phyloP scores from a whole-genome alignment of 1,139 yeast species.

The Hansenula anomala region DNA sequence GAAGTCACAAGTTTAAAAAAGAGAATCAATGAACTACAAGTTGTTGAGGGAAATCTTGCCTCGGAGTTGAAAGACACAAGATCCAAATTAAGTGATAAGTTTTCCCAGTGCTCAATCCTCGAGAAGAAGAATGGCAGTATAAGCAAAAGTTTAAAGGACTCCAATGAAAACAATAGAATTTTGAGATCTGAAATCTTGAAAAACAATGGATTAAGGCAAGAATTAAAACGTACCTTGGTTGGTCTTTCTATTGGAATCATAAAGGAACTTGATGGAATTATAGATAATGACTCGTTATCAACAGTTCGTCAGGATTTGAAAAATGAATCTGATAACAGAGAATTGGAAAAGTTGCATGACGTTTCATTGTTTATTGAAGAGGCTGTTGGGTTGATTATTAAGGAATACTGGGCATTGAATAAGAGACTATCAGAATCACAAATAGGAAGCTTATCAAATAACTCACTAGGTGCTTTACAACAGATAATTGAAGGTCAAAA shows the following conservation, averaged over 20 bases:
- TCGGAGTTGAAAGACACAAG: slow-evolving; percentile 9
- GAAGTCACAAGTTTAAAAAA: neutral
- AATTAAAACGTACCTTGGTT: slow-evolving; percentile 8
- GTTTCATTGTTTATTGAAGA: slow-evolving; percentile 12
- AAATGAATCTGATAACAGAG: slow-evolving; percentile 3
- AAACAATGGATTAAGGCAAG: slow-evolving; percentile 7
- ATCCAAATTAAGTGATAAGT: slow-evolving; percentile 9
- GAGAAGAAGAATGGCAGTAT: slow-evolving; percentile 6
- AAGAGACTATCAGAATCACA: slow-evolving; percentile 7
- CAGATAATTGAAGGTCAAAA: slow-evolving; percentile 7
- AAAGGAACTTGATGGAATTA: slow-evolving; percentile 14
- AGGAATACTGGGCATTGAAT: slow-evolving; percentile 10
- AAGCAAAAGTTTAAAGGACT: slow-evolving; percentile 1
- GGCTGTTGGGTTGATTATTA: slow-evolving; percentile 10
- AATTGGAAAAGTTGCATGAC: slow-evolving; percentile 9
- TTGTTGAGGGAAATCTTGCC: neutral
- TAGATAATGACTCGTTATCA: slow-evolving; percentile 11
- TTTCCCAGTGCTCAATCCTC: neutral
- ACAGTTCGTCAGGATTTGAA: slow-evolving; percentile 7
- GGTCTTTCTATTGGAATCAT: slow-evolving; percentile 6
- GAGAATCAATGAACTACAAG: neutral
- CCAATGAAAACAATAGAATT: slow-evolving; percentile 4
- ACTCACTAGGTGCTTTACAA: slow-evolving; percentile 7
- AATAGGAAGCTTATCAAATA: slow-evolving; percentile 4
- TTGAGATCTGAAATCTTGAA: slow-evolving; percentile 10